These are phyloP conservation scores for Pulveroboletus sp. DNA, from an alignment of 768 basidiomycete genomes.

Conservation along the genomic window DNA sequence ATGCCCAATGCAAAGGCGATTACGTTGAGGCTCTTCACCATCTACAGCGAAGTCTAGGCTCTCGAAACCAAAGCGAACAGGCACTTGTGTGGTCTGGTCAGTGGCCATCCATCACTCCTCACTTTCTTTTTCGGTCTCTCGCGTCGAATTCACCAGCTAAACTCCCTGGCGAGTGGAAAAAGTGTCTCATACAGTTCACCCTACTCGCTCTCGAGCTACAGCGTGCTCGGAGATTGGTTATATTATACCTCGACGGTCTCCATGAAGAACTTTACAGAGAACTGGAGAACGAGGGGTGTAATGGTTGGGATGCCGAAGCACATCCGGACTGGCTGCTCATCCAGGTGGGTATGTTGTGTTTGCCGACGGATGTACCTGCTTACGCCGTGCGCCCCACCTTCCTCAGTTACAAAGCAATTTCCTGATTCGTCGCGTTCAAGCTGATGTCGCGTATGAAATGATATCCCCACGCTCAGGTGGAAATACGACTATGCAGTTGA, in stretches of 20 bases:
- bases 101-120: conserved; percentile 35
- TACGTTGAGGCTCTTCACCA: neutral
- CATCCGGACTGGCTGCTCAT: conserved; percentile 1
- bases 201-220: conserved; percentile 30
- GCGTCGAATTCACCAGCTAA: conserved; percentile 14
- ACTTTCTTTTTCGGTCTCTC: conserved; percentile 28
- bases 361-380: neutral
- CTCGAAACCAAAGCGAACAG: conserved; percentile 10
- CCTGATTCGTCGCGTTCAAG: conserved; percentile 41
- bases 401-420: conserved; percentile 27
- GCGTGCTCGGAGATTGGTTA: neutral
- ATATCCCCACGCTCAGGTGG: conserved; percentile 32
- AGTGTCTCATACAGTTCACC: conserved; percentile 26
- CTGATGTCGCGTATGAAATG: conserved; percentile 43
- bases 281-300: neutral
- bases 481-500: conserved; percentile 45
- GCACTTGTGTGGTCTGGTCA: conserved; percentile 18
- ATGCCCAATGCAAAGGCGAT: neutral
- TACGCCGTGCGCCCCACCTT: too few species aligned
- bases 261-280: neutral
- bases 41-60: conserved; percentile 6
- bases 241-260: neutral
- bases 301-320: neutral
- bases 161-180: conserved; percentile 25
- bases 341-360: neutral